phyloP scores from a whole-genome alignment of 805 yeast genomes.

The Monosporozyma servazzii region DNA sequence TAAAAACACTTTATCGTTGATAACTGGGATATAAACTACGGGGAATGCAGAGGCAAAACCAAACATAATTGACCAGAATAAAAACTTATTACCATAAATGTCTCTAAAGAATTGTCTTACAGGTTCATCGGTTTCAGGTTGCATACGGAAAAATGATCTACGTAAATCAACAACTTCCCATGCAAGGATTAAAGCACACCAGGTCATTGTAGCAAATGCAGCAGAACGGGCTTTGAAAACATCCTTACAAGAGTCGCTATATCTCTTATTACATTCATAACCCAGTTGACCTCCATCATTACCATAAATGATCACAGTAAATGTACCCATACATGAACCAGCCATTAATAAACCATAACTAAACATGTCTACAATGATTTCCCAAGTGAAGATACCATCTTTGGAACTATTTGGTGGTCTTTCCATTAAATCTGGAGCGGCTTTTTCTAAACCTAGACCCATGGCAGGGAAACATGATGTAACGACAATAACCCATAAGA shows the following conservation, averaged over 20 bases:
- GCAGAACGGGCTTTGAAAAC: conserved; percentile 73
- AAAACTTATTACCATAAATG: conserved; percentile 63
- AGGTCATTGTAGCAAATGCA: conserved; percentile 73
- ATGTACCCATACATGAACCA: conserved; percentile 54
- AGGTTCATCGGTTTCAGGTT: conserved; percentile 54
- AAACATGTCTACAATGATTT: conserved; percentile 59
- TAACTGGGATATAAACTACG: conserved; percentile 80
- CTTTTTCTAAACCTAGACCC: conserved; percentile 93
- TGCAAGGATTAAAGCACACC: conserved; percentile 74
- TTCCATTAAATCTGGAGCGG: conserved; percentile 88
- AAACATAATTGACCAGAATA: conserved; percentile 70
- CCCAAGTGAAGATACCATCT: conserved; percentile 71
- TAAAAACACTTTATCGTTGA: conserved; percentile 64
- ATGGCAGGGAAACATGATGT: conserved; percentile 99
- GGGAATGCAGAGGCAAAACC: conserved; percentile 73
- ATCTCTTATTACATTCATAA: conserved; percentile 46
- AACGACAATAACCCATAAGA: conserved; percentile 89
- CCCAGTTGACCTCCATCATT: conserved; percentile 61
- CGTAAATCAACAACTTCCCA: conserved; percentile 77
- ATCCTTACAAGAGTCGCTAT: conserved; percentile 40
- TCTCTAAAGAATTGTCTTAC: conserved; percentile 52
- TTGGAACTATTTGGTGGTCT: conserved; percentile 86
- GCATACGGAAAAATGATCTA: conserved; percentile 62
- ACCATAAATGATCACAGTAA: conserved; percentile 59
- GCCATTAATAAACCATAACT: conserved; percentile 73